Base-by-base conservation (phyloP, 495 filamentous ascomycete genomes). In the Penicillium pulvis region DNA sequence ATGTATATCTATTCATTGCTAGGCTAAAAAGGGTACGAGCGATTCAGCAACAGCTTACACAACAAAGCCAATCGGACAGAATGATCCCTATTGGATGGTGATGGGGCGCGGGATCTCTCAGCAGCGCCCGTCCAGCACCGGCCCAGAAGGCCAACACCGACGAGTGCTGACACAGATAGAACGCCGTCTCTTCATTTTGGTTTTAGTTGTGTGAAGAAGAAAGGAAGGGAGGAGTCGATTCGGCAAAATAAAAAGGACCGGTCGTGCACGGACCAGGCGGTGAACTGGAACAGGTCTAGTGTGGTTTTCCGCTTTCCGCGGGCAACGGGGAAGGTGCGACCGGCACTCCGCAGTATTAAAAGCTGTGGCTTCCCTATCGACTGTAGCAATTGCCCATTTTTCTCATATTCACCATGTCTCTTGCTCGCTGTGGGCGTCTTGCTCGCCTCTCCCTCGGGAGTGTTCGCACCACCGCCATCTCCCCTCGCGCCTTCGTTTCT, bases 201-300 rank as follows among this genome's bases (percentile, higher is more conserved):
- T 78, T 78, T 79, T 79, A 80, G 77, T 79, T 80, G 77, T 80
- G 77, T 78, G 75, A 78, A 69, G 69, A 77, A 72, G 60, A 69
- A 58, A 69, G 67, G 53, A 63, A 55, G 52, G 56, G 26, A 59
- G 24, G 28, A 55, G 35, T 62, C 30, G 51, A 64, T 47, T 61
- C 61, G 56, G 61, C 62, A 55, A 39, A 61, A 67, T 64, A 67
- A 56, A 57, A 47, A 44, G 17, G 16, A 19, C 9, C 42, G 42
- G 20, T 6, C 24, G 56, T 56, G 63, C 69, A 72, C 65, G 55
- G 65, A 58, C 67, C 71, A 68, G 51, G 57, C 72, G 72, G 70
- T 66, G 63, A 70, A 43, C 68, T 57, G 7, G 4, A 61, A 42
- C 16, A 0, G 63, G 71, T 41, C 24, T 76, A 75, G 75, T 50